Conservation (phyloP, 1,284 basidiomycete genomes). For the Rhodotorula glutinis region DNA sequence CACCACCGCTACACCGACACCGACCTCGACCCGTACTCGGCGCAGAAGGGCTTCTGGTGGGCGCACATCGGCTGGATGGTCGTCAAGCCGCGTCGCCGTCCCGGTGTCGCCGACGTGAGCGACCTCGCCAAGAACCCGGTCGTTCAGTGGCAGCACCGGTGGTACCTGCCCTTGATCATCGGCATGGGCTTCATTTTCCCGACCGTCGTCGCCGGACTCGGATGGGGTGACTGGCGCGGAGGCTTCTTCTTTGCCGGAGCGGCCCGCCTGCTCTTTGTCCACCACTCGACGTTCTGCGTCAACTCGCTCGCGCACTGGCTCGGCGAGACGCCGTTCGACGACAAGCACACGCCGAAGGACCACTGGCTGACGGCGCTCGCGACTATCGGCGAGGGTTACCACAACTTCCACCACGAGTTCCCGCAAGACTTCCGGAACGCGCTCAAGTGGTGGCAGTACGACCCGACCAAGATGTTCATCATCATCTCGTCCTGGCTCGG, state of each 20-base stretch:
- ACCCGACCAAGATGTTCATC: slow-evolving; percentile 80
- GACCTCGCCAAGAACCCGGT: slow-evolving; percentile 74
- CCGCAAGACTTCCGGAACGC: slow-evolving; percentile 78
- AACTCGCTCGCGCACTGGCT: slow-evolving; percentile 94
- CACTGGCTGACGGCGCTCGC: slow-evolving; percentile 73
- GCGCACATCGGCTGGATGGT: slow-evolving; percentile 92
- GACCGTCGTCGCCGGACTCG: slow-evolving; percentile 68
- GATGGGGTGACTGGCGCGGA: slow-evolving; percentile 79
- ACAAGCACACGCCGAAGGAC: slow-evolving; percentile 70
- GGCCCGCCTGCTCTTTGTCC: slow-evolving; percentile 76
- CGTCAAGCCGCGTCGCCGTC: slow-evolving; percentile 79
- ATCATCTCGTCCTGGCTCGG: slow-evolving; percentile 63
- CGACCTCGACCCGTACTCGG: slow-evolving; percentile 89
- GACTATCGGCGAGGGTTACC: slow-evolving; percentile 90
- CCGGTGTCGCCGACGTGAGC: slow-evolving; percentile 81
- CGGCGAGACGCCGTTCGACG: slow-evolving; percentile 85
- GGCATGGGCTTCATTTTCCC: slow-evolving; percentile 72
- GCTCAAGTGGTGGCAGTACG: slow-evolving; percentile 72
- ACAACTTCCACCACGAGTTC: slow-evolving; percentile 66
- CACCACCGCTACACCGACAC: slow-evolving; percentile 95
- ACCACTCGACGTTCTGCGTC: slow-evolving; percentile 93
- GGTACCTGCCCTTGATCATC: slow-evolving; percentile 70
- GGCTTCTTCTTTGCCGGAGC: slow-evolving; percentile 85
- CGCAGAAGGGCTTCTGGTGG: slow-evolving; percentile 70
- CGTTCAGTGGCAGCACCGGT: slow-evolving; percentile 81